These are phyloP conservation scores for Linnemannia elongata DNA, from an alignment of 192 early-diverging fungal species.

Conservation along the genomic window DNA sequence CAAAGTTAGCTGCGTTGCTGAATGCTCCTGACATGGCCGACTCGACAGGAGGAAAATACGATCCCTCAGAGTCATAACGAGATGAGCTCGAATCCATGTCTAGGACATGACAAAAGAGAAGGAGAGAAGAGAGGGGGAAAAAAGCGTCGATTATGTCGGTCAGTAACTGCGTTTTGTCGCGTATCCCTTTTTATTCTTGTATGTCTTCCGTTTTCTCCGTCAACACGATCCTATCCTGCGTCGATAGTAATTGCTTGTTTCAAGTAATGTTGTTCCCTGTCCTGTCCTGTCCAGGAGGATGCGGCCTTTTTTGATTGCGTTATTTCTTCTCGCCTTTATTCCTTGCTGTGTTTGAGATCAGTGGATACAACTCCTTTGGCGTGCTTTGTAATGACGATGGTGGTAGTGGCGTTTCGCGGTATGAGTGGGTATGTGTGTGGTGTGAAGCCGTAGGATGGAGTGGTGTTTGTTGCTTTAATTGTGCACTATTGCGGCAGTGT, in stretches of 20 bases:
- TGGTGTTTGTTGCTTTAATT: background rate
- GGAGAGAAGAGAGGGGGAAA: background rate
- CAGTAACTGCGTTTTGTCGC: background rate
- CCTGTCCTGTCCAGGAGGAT: background rate
- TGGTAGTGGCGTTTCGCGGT: too few relatives aligned
- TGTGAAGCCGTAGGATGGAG: background rate
- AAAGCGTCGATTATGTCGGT: background rate
- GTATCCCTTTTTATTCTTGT: background rate
- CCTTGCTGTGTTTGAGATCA: too few relatives aligned
- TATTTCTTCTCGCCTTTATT: background rate
- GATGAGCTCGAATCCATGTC: constrained; percentile 42
- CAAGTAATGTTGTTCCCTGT: background rate
- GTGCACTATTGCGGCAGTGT: background rate
- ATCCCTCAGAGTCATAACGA: constrained; percentile 42
- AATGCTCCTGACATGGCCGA: background rate
- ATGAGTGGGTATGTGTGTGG: too few relatives aligned
- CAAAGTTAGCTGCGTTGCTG: constrained; percentile 7
- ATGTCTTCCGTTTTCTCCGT: background rate
- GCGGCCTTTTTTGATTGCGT: background rate
- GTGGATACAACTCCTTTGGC: too few relatives aligned
- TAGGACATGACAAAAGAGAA: constrained; percentile 1
- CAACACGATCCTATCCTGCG: background rate
- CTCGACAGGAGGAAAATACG: constrained; percentile 51
- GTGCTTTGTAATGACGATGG: too few relatives aligned
- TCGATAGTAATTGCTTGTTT: background rate